Evolutionary conservation across 2,329 filamentous ascomycete species (phyloP).

Genomic region (Trichophyton verrucosum): DNA sequence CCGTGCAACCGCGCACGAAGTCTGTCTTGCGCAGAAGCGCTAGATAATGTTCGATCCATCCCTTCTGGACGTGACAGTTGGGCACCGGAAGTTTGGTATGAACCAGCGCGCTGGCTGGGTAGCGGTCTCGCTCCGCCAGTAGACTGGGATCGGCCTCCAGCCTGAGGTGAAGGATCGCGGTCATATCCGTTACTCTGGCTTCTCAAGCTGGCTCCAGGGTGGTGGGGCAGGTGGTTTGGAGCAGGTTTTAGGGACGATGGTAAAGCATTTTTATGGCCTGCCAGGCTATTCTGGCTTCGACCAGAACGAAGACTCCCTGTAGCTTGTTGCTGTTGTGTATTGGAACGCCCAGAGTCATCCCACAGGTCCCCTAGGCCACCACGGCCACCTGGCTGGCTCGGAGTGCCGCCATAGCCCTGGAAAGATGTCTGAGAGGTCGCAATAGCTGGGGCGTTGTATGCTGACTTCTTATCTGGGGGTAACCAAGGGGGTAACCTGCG

Average conservation of each 20-base stretch:
- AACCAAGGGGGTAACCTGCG: slow-evolving; percentile 75
- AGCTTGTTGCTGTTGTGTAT: slow-evolving; percentile 18
- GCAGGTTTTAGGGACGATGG: slow-evolving; percentile 11
- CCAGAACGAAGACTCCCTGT: slow-evolving; percentile 30
- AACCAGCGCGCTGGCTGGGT: slow-evolving; percentile 61
- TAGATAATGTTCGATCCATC: slow-evolving; percentile 30
- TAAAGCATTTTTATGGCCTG: neutral
- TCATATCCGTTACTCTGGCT: neutral
- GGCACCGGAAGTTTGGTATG: slow-evolving; percentile 48
- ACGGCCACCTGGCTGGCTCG: slow-evolving; percentile 22
- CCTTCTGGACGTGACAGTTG: slow-evolving; percentile 30
- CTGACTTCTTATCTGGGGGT: slow-evolving; percentile 72
- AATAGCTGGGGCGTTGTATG: slow-evolving; percentile 37
- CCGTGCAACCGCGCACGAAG: slow-evolving; percentile 70
- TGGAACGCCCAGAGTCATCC: slow-evolving; percentile 32
- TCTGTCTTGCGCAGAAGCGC: slow-evolving; percentile 61
- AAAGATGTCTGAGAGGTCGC: slow-evolving; percentile 44
- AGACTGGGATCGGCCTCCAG: slow-evolving; percentile 8
- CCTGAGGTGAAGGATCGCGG: neutral
- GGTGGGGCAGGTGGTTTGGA: slow-evolving; percentile 10
- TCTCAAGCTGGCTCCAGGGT: slow-evolving; percentile 6
- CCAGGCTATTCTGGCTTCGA: slow-evolving; percentile 13
- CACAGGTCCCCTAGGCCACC: slow-evolving; percentile 49
- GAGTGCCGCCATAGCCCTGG: slow-evolving; percentile 22
- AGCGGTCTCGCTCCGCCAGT: slow-evolving; percentile 43